Evolutionary conservation across 768 basidiomycete genomes (phyloP), one percentile per base, ranked within the genome.

Genomic region (Russula foetens): DNA sequence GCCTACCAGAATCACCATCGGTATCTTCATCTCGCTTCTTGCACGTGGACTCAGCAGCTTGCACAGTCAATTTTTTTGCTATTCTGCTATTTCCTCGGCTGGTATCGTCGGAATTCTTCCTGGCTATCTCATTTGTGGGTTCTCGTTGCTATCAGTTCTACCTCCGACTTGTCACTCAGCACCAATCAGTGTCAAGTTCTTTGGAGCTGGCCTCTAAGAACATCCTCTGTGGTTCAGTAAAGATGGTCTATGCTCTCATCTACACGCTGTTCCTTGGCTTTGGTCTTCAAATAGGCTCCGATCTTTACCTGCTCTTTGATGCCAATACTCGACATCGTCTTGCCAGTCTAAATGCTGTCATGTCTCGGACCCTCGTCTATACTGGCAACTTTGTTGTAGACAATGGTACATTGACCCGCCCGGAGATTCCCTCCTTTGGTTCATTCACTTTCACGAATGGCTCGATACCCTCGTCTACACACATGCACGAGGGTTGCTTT

Each of bases 231-330:
- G 90, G 90, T 38, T 86, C 87, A 62, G 88, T 91, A 62, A 89
- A 89, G 72, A 88, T 92, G 85, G 88, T 92, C 19, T 91, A 90
- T 62, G 88, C 90, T n/a, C 76, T 92, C 62, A 90, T 92, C 33
- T 92, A 91, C 66, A 90, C 90, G 0, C 74, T 92, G 7, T 92
- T 91, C 70, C 71, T 92, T 69, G 90, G 90, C 3, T 92, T 92
- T 69, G 89, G 88, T 53, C 75, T 92, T 35, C 88, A 90, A 67
- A 88, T 92, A 57, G 90, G 90, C 46, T 88, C 85, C 28, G 90
- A 92, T 67, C 76, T 92, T 31, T 91, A 84, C 67, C 81, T 88
- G 35, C 77, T 90, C 46, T 76, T 92, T 59, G 90, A 91, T 67
- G 78, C 74, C 5, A 69, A 71, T 3, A 80, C 80, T 23, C 83